phyloP scores from a whole-genome alignment of 768 basidiomycete genomes.

The Boletus vinaceobasis region DNA sequence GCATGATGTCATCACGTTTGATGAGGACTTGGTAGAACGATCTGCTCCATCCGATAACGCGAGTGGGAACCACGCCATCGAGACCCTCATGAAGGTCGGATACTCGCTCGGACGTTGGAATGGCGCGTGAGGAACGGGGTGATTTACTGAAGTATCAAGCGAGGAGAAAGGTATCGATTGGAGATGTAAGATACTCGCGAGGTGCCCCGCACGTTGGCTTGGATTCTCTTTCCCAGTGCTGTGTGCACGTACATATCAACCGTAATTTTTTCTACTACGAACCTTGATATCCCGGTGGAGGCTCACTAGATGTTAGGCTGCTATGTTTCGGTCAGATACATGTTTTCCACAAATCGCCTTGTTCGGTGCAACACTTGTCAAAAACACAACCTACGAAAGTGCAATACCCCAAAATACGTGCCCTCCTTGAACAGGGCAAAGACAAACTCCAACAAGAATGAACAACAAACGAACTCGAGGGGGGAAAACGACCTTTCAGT shows the following conservation, averaged over 20 bases:
- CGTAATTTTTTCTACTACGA: not conserved
- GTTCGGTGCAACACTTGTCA: not conserved
- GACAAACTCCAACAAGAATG: not conserved
- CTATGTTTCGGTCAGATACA: not conserved
- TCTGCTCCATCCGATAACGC: conserved; percentile 33
- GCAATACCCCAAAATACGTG: not conserved
- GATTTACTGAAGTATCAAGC: not conserved
- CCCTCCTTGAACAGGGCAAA: not conserved
- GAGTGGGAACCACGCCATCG: conserved; percentile 38
- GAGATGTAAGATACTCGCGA: not conserved
- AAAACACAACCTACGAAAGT: not conserved
- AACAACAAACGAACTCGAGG: not conserved
- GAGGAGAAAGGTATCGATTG: not conserved
- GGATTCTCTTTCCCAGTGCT: not conserved
- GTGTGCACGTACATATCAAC: not conserved
- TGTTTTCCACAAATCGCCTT: not conserved
- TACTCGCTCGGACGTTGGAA: conserved; percentile 27
- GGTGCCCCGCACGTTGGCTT: not conserved
- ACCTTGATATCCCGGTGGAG: not conserved
- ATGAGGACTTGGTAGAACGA: conserved; percentile 56
- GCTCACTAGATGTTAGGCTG: not conserved
- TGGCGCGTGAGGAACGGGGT: not conserved
- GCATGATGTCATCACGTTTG: conserved; percentile 49
- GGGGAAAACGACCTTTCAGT: not conserved
- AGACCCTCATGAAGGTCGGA: conserved; percentile 59